Evolutionary conservation across 2,329 filamentous ascomycete genomes (phyloP).

Genomic region (Chalaropsis thielavioides): DNA sequence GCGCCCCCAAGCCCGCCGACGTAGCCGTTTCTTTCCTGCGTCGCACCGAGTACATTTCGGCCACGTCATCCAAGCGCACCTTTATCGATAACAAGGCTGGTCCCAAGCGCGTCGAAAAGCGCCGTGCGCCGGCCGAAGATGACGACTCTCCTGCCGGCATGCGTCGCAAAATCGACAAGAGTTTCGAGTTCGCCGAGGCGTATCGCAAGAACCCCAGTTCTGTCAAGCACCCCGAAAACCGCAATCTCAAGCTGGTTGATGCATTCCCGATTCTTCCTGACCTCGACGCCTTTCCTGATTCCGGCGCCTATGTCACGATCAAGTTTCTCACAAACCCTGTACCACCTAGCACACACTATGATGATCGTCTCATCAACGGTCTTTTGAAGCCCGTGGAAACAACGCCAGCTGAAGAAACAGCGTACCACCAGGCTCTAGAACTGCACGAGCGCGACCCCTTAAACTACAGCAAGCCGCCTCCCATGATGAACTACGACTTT

Average conservation of each 20-base stretch:
- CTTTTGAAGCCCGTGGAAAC: constrained; percentile 47
- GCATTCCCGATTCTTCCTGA: constrained; percentile 50
- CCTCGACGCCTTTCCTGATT: constrained; percentile 53
- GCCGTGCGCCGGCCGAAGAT: constrained; percentile 40
- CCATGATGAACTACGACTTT: constrained; percentile 51
- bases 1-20: constrained; percentile 64
- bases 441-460: constrained; percentile 42
- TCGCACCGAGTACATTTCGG: constrained; percentile 87
- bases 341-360: constrained; percentile 37
- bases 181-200: constrained; percentile 40
- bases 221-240: constrained; percentile 45
- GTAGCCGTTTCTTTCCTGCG: constrained; percentile 83
- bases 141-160: constrained; percentile 52
- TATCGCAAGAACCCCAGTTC: constrained; percentile 40
- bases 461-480: constrained; percentile 40
- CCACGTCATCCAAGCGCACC: constrained; percentile 30
- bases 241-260: constrained; percentile 42
- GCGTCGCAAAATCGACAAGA: constrained; percentile 51
- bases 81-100: constrained; percentile 21
- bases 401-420: constrained; percentile 38
- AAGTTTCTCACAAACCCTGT: constrained; percentile 55
- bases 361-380: constrained; percentile 45
- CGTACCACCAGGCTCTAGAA: constrained; percentile 36
- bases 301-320: constrained; percentile 53
- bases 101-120: constrained; percentile 23